phyloP scores from a whole-genome alignment of 345 rosid species.

The Rubroshorea leprosula region DNA sequence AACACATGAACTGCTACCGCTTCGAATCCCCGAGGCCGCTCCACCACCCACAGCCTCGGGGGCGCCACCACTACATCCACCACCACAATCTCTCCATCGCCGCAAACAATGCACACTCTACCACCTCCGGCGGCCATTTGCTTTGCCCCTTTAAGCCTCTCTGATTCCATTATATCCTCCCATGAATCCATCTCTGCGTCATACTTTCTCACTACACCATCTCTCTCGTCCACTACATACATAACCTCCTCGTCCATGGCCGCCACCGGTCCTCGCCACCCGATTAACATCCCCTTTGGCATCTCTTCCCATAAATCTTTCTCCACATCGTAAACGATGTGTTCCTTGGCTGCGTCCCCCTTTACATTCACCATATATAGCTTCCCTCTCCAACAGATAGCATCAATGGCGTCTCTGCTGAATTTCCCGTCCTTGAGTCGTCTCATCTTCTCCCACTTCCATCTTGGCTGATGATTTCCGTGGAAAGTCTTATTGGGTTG shows the following conservation, averaged over 20 bases:
- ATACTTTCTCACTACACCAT: constrained; percentile 30
- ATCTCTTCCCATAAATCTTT: constrained; percentile 34
- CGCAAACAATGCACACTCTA: constrained; percentile 32
- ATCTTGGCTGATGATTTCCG: not conserved
- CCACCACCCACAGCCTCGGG: constrained; percentile 32
- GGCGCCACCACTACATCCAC: constrained; percentile 29
- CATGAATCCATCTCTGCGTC: constrained; percentile 29
- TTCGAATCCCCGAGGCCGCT: constrained; percentile 32
- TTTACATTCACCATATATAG: constrained; percentile 47
- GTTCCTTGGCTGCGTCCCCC: constrained; percentile 41
- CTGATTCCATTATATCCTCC: constrained; percentile 28
- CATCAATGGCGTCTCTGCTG: constrained; percentile 49
- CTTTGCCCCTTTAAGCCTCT: constrained; percentile 32
- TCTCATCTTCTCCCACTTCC: constrained; percentile 35
- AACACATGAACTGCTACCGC: constrained; percentile 42
- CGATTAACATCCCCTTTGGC: constrained; percentile 46
- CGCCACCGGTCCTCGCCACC: constrained; percentile 54
- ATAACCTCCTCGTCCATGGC: constrained; percentile 36
- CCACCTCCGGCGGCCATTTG: constrained; percentile 41
- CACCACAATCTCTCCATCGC: constrained; percentile 26
- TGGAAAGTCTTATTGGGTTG: not conserved
- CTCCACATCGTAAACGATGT: constrained; percentile 35
- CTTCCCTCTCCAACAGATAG: constrained; percentile 38
- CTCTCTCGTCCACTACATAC: constrained; percentile 42
- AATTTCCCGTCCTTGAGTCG: constrained; percentile 40